Conservation (phyloP, 1,284 basidiomycete species). For the Ceratobasidium sp. region DNA sequence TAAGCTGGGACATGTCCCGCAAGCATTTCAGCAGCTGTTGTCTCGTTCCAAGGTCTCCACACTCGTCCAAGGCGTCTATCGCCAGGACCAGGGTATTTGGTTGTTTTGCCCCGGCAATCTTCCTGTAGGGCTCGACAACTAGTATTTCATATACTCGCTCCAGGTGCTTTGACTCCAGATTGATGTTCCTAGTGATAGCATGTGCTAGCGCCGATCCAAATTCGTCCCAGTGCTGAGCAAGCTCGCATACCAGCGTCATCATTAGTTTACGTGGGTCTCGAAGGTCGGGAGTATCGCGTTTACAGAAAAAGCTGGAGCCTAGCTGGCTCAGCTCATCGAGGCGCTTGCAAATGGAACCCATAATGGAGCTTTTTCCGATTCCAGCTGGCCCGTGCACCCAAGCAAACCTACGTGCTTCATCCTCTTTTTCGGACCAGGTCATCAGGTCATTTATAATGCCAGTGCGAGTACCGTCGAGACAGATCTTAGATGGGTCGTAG, state of each 20-base stretch:
- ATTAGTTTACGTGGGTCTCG: slow-evolving; percentile 23
- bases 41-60: neutral
- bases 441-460: neutral
- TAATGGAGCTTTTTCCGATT: slow-evolving; percentile 16
- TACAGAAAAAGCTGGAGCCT: slow-evolving; percentile 39
- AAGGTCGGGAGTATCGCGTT: neutral
- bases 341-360: neutral
- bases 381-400: slow-evolving; percentile 27
- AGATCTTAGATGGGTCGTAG: neutral
- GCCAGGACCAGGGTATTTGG: neutral
- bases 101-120: neutral
- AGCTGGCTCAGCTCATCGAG: neutral
- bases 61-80: slow-evolving; percentile 6
- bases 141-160: neutral
- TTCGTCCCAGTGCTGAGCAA: neutral
- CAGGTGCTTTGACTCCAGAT: neutral
- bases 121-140: neutral
- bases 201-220: neutral
- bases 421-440: neutral
- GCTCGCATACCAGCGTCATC: slow-evolving; percentile 23
- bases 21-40: neutral
- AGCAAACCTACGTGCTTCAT: neutral
- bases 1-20: neutral
- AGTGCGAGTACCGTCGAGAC: neutral
- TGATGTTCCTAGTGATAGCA: neutral